Evolutionary conservation across 768 basidiomycete species (phyloP), one percentile per base, ranked within the genome.

Genomic region (Boletellus sp.): DNA sequence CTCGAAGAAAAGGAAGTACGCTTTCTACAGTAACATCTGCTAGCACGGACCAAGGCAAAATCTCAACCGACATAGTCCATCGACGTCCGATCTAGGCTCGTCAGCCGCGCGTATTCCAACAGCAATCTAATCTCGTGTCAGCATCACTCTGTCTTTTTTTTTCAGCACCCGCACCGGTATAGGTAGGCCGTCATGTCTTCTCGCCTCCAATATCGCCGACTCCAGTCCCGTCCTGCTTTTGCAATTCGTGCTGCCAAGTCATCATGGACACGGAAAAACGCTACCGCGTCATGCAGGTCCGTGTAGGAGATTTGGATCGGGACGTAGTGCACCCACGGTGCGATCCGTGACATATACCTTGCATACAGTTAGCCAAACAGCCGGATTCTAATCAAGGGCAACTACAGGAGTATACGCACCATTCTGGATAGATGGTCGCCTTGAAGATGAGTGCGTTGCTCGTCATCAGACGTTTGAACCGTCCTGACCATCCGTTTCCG

Each of bases 231-330:
- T 0, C 87, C 84, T 0, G 76, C 72, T 2, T 62, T 47, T 0
- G 83, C 87, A 33, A 88, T 85, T 47, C 72, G 75, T 38, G 62
- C 61, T 1, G 78, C 85, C 38, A 85, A 59, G 1, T 71, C 75
- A 45, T 89, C 85, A 54, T 88, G 85, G 0, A 72, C 80, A 0
- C 81, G 78, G 70, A 90, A 90, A 71, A 92, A 92, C 1, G 81
- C 67, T 39, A 87, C 72, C 4, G 81, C 71, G 55, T 90, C 89
- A 62, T 86, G 78, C 4, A 90, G 64, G 64, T 90, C 86, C 0
- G 77, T 74, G 11, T 84, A 75, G 54, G 85, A 83, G 0, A 84
- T 51, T 54, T 82, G 78, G 4, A 88, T 71, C 2, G 87, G 87
- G 1, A 89, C 74, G 60, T 88, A 90, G 63, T 88, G 87, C 10